phyloP scores from a whole-genome alignment of 345 rosid genomes.

The Cardamine resedifolia region DNA sequence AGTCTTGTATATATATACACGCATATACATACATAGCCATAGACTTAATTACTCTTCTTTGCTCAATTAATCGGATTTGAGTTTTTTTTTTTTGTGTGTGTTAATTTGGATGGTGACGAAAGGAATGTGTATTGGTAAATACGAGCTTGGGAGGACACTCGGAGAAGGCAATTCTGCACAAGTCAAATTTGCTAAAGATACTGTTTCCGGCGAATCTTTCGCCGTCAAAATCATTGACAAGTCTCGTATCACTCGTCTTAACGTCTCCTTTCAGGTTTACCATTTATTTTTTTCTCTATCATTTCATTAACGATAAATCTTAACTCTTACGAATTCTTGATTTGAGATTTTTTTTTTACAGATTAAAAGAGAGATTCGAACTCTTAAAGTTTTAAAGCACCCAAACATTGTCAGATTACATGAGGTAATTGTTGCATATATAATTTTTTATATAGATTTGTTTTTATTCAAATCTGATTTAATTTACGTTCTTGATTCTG shows the following conservation, averaged over 20 bases:
- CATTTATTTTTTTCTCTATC: background rate
- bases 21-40: background rate
- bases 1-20: background rate
- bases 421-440: constrained; percentile 55
- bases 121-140: constrained; percentile 77
- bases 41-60: background rate
- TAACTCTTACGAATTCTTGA: background rate
- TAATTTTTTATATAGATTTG: background rate
- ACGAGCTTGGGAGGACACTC: constrained; percentile 80
- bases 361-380: constrained; percentile 89
- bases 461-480: too few species aligned
- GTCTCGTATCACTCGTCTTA: constrained; percentile 53
- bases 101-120: constrained; percentile 42
- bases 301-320: background rate
- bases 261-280: constrained; percentile 75
- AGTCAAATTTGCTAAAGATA: constrained; percentile 65
- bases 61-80: too few species aligned
- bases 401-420: constrained; percentile 81
- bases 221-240: constrained; percentile 91
- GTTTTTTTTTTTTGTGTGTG: too few species aligned
- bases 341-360: constrained; percentile 31
- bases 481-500: background rate
- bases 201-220: constrained; percentile 56
- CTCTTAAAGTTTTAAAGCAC: constrained; percentile 79
- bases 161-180: constrained; percentile 90